Conservation (phyloP, 1,284 basidiomycete species). For the Cryptococcus sp. region DNA sequence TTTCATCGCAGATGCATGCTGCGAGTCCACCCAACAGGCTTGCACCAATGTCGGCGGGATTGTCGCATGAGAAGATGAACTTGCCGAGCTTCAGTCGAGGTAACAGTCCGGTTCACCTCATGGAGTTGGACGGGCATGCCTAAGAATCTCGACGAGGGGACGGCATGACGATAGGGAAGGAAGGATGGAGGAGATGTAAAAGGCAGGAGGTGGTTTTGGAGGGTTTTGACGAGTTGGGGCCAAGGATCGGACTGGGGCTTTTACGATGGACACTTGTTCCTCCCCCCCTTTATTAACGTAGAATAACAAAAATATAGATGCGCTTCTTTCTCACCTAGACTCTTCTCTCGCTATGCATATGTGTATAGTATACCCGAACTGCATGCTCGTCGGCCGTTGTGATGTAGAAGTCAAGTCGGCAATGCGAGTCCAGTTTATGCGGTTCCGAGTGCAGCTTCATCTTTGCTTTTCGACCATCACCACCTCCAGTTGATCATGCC, state of each 20-base stretch:
- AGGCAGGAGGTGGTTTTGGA: background rate
- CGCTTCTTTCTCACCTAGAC: background rate
- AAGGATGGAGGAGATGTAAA: background rate
- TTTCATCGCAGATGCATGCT: background rate
- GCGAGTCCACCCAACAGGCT: constrained; percentile 25
- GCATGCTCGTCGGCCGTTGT: too few species aligned
- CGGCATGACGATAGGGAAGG: background rate
- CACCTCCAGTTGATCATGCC: constrained; percentile 1
- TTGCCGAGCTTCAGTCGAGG: constrained; percentile 35
- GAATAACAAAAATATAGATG: background rate
- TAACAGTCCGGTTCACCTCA: constrained; percentile 26
- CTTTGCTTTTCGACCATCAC: too few species aligned
- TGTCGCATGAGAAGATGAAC: constrained; percentile 4
- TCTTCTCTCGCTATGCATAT: too few species aligned
- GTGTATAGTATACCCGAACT: too few species aligned
- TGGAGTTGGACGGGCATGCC: constrained; percentile 28
- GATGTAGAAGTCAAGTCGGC: too few species aligned
- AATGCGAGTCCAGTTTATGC: too few species aligned
- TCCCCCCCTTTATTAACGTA: background rate
- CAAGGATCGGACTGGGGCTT: background rate
- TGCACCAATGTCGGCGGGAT: constrained; percentile 22
- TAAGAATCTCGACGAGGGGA: constrained; percentile 1
- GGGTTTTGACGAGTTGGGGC: background rate
- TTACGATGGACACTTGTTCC: background rate
- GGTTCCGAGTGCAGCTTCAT: too few species aligned